Conservation (phyloP, 2,329 filamentous ascomycete species). For the Raffaelea ambrosiae region DNA sequence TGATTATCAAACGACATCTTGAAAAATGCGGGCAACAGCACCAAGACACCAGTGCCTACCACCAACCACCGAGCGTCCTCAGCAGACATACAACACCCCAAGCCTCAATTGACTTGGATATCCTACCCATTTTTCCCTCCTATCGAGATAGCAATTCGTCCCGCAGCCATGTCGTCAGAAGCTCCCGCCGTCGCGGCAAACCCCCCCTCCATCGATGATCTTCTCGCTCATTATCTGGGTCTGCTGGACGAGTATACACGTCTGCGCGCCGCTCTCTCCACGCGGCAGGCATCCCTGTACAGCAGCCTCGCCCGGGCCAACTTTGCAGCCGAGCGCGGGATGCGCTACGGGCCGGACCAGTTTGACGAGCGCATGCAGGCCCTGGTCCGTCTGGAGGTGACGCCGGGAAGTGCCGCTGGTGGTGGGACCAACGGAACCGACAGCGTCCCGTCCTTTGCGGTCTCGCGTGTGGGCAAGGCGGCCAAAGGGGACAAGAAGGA, state of each 20-base stretch:
- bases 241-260: conserved; percentile 59
- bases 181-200: too few relatives aligned
- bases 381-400: conserved; percentile 31
- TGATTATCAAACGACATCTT: too few relatives aligned
- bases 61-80: too few relatives aligned
- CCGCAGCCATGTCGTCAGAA: conserved; percentile 19
- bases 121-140: too few relatives aligned
- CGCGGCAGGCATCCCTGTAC: conserved; percentile 46
- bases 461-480: background rate
- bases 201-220: conserved; percentile 52
- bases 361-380: conserved; percentile 71
- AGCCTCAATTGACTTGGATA: too few relatives aligned
- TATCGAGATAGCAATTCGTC: too few relatives aligned
- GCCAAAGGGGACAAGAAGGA: background rate
- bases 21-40: too few relatives aligned
- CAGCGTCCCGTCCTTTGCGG: conserved; percentile 7
- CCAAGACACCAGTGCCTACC: too few relatives aligned
- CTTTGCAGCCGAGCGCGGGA: conserved; percentile 55
- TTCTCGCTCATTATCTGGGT: conserved; percentile 57
- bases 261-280: conserved; percentile 45
- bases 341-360: conserved; percentile 59
- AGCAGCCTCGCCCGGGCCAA: conserved; percentile 64
- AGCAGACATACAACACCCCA: too few relatives aligned
- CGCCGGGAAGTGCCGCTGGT: too few relatives aligned
- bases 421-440: background rate